Evolutionary conservation across 2,329 filamentous ascomycete species (phyloP).

Genomic region (Coniochaeta prunicola): DNA sequence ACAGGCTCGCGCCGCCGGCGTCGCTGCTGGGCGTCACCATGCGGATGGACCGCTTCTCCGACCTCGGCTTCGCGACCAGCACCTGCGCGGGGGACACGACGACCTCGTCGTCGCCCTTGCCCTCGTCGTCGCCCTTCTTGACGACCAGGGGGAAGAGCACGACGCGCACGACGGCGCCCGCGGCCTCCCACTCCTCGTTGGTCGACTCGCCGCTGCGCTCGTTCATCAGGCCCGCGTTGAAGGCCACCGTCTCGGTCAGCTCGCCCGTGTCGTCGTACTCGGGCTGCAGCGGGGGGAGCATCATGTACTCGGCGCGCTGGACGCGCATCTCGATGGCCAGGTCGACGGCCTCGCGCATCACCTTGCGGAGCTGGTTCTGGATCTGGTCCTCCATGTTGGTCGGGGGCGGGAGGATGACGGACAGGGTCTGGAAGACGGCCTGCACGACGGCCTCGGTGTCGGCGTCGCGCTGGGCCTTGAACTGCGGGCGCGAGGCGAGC

Average conservation of each 20-base stretch:
- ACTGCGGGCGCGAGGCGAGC: conserved; percentile 72
- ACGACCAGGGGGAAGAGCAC: conserved; percentile 95
- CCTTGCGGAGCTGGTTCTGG: conserved; percentile 74
- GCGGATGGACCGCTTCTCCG: conserved; percentile 19
- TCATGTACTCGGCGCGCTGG: conserved; percentile 95
- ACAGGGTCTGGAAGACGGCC: conserved; percentile 78
- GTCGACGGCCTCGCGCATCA: conserved; percentile 81
- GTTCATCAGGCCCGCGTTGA: conserved; percentile 93
- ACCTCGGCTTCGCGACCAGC: conserved; percentile 56
- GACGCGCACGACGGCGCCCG: conserved; percentile 73
- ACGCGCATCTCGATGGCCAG: conserved; percentile 96
- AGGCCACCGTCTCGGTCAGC: conserved; percentile 76
- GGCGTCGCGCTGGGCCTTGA: conserved; percentile 72
- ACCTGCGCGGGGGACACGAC: conserved; percentile 95
- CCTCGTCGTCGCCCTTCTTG: conserved; percentile 86
- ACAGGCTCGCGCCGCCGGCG: conserved; percentile 35
- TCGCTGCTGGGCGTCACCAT: conserved; percentile 44
- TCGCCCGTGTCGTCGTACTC: conserved; percentile 94
- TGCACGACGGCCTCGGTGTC: conserved; percentile 96
- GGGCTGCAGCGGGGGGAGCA: conserved; percentile 90
- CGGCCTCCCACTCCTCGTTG: conserved; percentile 41
- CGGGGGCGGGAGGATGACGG: conserved; percentile 79
- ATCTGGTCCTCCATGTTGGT: conserved; percentile 73
- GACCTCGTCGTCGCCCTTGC: conserved; percentile 85
- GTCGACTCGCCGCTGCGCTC: conserved; percentile 62